phyloP scores from a whole-genome alignment of 192 early-diverging fungal species.

The Umbelopsis isabellina region DNA sequence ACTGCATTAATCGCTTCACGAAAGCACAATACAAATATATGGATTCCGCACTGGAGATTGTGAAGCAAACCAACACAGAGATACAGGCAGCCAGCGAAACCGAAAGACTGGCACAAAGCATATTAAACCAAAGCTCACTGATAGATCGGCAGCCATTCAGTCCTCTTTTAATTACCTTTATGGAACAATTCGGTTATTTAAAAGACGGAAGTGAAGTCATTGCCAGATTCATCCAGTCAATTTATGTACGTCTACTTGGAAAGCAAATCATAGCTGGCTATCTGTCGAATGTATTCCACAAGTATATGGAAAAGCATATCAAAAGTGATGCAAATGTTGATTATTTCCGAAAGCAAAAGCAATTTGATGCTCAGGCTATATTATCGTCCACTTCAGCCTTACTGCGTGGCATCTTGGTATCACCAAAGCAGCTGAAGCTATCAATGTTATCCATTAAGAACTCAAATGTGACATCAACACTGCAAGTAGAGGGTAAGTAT shows the following conservation, averaged over 20 bases:
- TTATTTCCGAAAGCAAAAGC: background rate
- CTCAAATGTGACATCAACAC: background rate
- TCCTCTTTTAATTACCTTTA: slow-evolving; percentile 49
- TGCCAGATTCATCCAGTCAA: slow-evolving; percentile 37
- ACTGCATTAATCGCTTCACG: slow-evolving; percentile 60
- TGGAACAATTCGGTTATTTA: slow-evolving; percentile 48
- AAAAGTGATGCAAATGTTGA: background rate
- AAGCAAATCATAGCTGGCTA: slow-evolving; percentile 46
- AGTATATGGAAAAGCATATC: slow-evolving; percentile 18
- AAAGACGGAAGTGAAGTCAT: slow-evolving; percentile 33
- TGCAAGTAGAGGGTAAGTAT: background rate
- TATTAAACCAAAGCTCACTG: background rate
- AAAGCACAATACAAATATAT: slow-evolving; percentile 64
- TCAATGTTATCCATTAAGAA: background rate
- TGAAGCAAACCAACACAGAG: slow-evolving; percentile 34
- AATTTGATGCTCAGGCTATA: background rate
- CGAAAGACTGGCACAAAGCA: background rate
- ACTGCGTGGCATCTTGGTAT: background rate
- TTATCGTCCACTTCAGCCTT: background rate
- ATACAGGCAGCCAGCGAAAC: background rate
- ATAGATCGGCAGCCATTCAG: slow-evolving; percentile 48
- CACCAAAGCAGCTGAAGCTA: background rate
- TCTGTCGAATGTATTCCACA: slow-evolving; percentile 29
- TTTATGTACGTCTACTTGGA: slow-evolving; percentile 36
- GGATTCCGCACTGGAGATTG: slow-evolving; percentile 53